Evolutionary conservation across 306 rosid species (phyloP).

Genomic region (Carpinus fangiana): DNA sequence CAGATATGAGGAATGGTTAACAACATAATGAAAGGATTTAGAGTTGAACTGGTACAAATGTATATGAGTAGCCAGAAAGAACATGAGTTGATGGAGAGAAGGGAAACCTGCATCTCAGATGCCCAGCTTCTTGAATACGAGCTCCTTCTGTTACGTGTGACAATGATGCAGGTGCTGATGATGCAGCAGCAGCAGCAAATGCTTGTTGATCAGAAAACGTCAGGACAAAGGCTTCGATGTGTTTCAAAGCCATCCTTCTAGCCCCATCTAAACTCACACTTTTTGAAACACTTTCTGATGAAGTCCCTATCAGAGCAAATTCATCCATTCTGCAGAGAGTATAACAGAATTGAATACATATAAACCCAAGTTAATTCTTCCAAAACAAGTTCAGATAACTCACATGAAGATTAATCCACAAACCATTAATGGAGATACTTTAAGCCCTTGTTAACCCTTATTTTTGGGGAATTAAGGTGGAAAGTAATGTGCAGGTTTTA

Average conservation of each 20-base stretch:
- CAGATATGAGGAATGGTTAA: background rate
- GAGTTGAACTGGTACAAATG: background rate
- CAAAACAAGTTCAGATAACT: background rate
- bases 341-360: slow-evolving; percentile 18
- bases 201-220: slow-evolving; percentile 88
- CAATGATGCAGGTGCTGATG: slow-evolving; percentile 87
- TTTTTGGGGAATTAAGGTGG: slow-evolving; percentile 1
- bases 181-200: slow-evolving; percentile 84
- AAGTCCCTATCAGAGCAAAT: slow-evolving; percentile 63
- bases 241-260: slow-evolving; percentile 88
- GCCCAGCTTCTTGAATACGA: slow-evolving; percentile 97
- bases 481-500: background rate
- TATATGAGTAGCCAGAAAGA: background rate
- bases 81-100: slow-evolving; percentile 15
- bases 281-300: slow-evolving; percentile 79
- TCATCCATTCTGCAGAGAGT: slow-evolving; percentile 92
- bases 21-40: background rate
- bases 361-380: background rate
- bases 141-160: slow-evolving; percentile 91
- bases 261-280: slow-evolving; percentile 94
- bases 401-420: background rate
- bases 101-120: slow-evolving; percentile 94
- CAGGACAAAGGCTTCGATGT: slow-evolving; percentile 85
- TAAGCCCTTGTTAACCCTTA: background rate
- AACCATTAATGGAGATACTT: background rate